Evolutionary conservation across 495 filamentous ascomycete genomes (phyloP), one percentile per base, ranked within the genome.

Genomic region (Aspergillus cristatus): DNA sequence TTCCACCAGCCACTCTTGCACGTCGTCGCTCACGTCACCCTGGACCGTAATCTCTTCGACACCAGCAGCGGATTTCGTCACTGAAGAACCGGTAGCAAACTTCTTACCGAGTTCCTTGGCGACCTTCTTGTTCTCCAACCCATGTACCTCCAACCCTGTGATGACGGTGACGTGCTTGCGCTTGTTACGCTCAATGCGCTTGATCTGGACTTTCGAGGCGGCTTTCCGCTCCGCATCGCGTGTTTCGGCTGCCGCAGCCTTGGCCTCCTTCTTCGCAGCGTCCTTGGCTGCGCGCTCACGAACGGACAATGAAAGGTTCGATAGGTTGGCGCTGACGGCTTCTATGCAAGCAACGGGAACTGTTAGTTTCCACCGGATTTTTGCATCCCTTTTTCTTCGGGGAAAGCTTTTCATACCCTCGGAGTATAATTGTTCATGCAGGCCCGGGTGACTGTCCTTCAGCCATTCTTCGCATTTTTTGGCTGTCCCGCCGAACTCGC

Each of bases 391-490:
- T n/a, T n/a, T n/a, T n/a, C 18, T 14, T 35, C 22, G 28, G 13
- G 22, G 31, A 37, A 33, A 29, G 13, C n/a, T n/a, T n/a, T n/a
- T n/a, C n/a, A n/a, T 60, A 90, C 88, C 86, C 58, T 82, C 75
- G 30, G 86, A 91, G 67, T 94, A 94, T 57, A 97, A 67, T 45
- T 64, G 68, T 34, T 72, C 58, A 57, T 94, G 88, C 59, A 95
- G 61, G 29, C 74, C 68, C 1, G 81, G 74, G 41, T 94, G 71
- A 29, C 74, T 68, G 32, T 82, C 78, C 49, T 87, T 71, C 8
- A 98, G 73, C 91, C 91, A 98, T 56, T 95, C 86, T 55, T 89
- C 82, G 61, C 91, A 98, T 68, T 94, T 96, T 64, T 86, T 93
- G n/a, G 82, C 78, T n/a, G 89, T 95, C 36, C 84, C 89, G 51